phyloP scores from a whole-genome alignment of 139 green algal genomes.

The Mesotaenium endlicherianum region DNA sequence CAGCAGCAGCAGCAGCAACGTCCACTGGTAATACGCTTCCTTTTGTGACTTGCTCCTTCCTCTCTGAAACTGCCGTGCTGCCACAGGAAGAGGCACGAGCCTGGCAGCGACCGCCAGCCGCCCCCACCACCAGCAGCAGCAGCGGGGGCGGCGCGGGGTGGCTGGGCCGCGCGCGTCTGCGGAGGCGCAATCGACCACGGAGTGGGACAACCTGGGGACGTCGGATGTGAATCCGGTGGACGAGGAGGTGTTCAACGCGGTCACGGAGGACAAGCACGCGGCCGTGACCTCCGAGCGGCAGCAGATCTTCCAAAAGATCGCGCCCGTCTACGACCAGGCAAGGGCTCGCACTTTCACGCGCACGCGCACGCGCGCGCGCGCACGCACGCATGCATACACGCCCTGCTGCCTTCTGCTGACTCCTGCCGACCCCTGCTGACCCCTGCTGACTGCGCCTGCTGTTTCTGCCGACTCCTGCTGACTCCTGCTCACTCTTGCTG shows the following conservation, averaged over 20 bases:
- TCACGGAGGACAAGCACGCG: background rate
- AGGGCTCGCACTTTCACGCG: slow-evolving; percentile 62
- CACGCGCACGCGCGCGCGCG: slow-evolving; percentile 45
- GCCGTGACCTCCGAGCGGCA: slow-evolving; percentile 55
- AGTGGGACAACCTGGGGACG: slow-evolving; percentile 12
- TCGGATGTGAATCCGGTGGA: slow-evolving; percentile 22
- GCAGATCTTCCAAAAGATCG: slow-evolving; percentile 82
- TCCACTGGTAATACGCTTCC: no score
- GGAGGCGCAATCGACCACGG: no score
- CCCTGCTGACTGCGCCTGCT: background rate
- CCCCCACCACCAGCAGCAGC: no score
- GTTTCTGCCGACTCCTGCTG: background rate
- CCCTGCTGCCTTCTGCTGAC: background rate
- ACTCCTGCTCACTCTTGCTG: background rate
- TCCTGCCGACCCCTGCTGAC: background rate
- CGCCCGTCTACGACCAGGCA: slow-evolving; percentile 62
- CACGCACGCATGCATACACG: background rate
- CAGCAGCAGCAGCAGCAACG: no score
- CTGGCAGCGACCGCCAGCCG: no score
- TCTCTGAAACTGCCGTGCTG: no score
- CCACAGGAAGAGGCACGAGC: no score
- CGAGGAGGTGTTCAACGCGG: background rate
- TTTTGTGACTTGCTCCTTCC: no score
- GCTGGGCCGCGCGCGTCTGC: no score
- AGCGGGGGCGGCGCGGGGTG: no score